Percentiles rank a stretch among this genome's conserved stretches.
Conservation (phyloP, 2,329 filamentous ascomycete genomes). For the Stachybotrys chartarum region DNA sequence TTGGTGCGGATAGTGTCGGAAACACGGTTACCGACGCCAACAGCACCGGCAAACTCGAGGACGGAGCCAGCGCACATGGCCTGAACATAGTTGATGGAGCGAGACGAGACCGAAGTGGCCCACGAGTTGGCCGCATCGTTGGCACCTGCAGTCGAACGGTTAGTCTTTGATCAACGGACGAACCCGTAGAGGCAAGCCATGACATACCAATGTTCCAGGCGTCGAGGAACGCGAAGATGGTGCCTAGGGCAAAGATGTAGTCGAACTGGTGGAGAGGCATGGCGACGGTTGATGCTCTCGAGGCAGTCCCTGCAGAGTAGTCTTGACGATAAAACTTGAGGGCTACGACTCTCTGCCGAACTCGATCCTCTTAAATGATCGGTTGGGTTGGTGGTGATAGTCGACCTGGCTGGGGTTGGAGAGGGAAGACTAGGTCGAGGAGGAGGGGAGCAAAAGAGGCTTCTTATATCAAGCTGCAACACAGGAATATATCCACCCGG, state of each 20-base stretch:
- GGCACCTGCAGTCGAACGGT: conserved; percentile 9
- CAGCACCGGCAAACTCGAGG: conserved; percentile 54
- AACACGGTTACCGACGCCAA: conserved; percentile 54
- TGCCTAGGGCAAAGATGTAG: conserved; percentile 58
- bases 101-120: conserved; percentile 66
- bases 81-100: conserved; percentile 55
- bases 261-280: conserved; percentile 42
- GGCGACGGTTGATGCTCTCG: conserved; percentile 1
- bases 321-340: not conserved
- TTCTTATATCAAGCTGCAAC: not conserved
- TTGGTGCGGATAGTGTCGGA: conserved; percentile 57
- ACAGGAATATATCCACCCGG: not conserved
- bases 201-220: conserved; percentile 54
- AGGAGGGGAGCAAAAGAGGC: not conserved
- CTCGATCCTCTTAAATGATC: not conserved
- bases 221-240: conserved; percentile 57
- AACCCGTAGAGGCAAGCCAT: no score
- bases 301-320: not conserved
- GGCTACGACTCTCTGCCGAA: not conserved
- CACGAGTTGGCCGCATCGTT: conserved; percentile 70
- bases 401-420: not conserved
- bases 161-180: no score
- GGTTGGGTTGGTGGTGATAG: not conserved
- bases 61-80: conserved; percentile 51
- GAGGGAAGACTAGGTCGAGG: not conserved